Base-by-base conservation (phyloP, 2,329 filamentous ascomycete genomes). In the Apiospora pterosperma region DNA sequence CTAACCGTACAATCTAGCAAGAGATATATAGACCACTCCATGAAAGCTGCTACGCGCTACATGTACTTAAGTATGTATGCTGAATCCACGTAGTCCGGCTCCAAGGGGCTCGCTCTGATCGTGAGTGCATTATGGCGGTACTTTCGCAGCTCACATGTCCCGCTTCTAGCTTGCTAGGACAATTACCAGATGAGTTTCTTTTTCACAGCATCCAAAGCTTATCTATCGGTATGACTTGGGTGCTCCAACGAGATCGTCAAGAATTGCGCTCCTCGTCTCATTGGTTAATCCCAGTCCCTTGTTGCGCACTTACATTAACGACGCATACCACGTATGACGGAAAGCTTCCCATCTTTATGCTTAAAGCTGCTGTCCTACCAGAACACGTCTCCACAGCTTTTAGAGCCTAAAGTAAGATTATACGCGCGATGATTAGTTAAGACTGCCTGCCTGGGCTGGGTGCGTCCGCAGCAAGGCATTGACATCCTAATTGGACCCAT, bases 301-400 rank as follows among this genome's bases (percentile, higher is more conserved):
- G 48, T 55, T 55, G 48, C 48, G 48, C 48, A 55, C 48, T 55
- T 55, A 55, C 48, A 55, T 55, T 55, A 28, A 34, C 25, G 48
- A 55, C 48, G 48, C 48, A 55, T 55, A 55, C 48, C 48, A 55
- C 48, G 48, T 55, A 55, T 55, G 48, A 55, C 48, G 48, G 48
- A 34, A 55, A 55, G 48, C 48, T 55, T 55, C 48, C 48, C 48
- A 55, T 55, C 48, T 55, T 55, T 55, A 55, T 55, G 48, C 48
- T 55, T 55, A 55, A 55, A 34, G 48, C 48, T 55, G 48, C 48
- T 55, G 48, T 55, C 48, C 48, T 55, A 55, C 48, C 48, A 55
- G 48, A 31, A n/a, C 48, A 19, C 48, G 48, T 55, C 48, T 55
- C 48, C 48, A 55, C 48, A 55, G 48, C 48, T 55, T 55, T 55